Base-by-base conservation (phyloP, 1,139 yeast species). In the Saccharomycopsis hybrid region DNA sequence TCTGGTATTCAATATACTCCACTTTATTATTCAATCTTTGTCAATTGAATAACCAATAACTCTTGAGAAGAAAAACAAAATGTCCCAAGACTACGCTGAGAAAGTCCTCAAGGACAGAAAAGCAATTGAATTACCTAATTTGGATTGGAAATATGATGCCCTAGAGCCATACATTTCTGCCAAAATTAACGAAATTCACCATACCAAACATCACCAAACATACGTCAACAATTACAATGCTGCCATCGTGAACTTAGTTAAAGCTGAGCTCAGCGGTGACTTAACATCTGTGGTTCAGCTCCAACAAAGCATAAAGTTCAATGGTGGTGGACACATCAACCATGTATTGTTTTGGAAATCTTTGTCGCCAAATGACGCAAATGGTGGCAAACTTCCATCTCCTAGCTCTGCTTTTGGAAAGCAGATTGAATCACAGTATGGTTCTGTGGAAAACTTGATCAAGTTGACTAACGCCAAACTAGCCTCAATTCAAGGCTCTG, bases 401-500 rank as follows among this genome's bases (percentile, higher is more conserved):
- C 71, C 74, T 36, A 77, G 76, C 11, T 72, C 90, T 48, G 81
- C 76, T 53, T 28, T 28, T n/a, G 36, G 39, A 9, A 72, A 79
- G 66, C 82, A 84, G 58, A 81, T 90, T 58, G 62, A 66, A 46
- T 70, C 70, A 47, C 83, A 86, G 67, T 89, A 74, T 64, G 96
- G 97, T 37, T 77, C 85, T 11, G 71, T 87, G 56, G 96, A 89
- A 59, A 78, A 77, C 57, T 74, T 90, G 69, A 81, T 82, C 59
- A 63, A 70, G 45, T 63, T 78, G 56, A 80, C 94, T 61, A 90
- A 89, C 67, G 69, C 80, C 52, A 84, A 85, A 67, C 76, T 90
- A 63, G 96, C 96, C 36, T 94, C 95, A 51, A 78, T 90, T 62
- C 97, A 90, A 71, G 97, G 97, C 61, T 87, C 97, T 25, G 97